Evolutionary conservation across 352 stramenopile species (phyloP).

Genomic region (Phytophthora parvispora): DNA sequence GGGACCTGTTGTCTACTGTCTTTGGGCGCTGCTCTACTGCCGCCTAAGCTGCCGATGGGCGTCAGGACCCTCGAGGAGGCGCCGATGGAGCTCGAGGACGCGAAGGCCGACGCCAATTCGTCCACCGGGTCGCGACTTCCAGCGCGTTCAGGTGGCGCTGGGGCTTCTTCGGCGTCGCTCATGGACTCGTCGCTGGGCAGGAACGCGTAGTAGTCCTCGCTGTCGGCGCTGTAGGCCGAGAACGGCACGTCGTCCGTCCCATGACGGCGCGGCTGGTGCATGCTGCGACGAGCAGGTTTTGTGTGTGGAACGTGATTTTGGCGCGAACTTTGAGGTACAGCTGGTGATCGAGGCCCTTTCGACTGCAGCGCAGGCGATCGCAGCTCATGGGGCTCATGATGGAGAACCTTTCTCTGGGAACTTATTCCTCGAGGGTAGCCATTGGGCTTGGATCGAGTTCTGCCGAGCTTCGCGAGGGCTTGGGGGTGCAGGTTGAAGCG

Average conservation of each 20-base stretch:
- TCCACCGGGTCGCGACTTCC: slow-evolving; percentile 31
- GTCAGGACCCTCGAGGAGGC: slow-evolving; percentile 32
- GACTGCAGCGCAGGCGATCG: too few relatives aligned
- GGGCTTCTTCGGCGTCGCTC: slow-evolving; percentile 39
- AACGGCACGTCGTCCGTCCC: slow-evolving; percentile 27
- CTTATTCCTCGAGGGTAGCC: too few relatives aligned
- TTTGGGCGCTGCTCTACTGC: neutral
- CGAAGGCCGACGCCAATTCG: slow-evolving; percentile 35
- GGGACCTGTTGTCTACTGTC: neutral
- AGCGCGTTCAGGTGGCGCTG: slow-evolving; percentile 1
- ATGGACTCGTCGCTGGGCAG: slow-evolving; percentile 70
- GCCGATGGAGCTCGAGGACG: slow-evolving; percentile 28
- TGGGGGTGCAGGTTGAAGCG: slow-evolving; percentile 6
- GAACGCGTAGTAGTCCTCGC: slow-evolving; percentile 73
- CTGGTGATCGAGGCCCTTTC: too few relatives aligned
- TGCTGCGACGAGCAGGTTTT: slow-evolving; percentile 3
- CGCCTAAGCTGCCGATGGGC: slow-evolving; percentile 33
- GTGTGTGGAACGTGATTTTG: neutral
- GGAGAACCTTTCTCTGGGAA: neutral
- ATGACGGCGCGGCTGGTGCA: slow-evolving; percentile 16
- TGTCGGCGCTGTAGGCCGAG: slow-evolving; percentile 31
- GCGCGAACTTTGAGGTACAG: neutral
- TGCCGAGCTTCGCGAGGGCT: neutral
- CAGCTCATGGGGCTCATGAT: too few relatives aligned
- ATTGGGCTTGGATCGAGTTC: too few relatives aligned